A percentile compares a stretch with the other conserved stretches of the same genome.
Conservation (phyloP, 129 eudicot species). For the Arctium minus region DNA sequence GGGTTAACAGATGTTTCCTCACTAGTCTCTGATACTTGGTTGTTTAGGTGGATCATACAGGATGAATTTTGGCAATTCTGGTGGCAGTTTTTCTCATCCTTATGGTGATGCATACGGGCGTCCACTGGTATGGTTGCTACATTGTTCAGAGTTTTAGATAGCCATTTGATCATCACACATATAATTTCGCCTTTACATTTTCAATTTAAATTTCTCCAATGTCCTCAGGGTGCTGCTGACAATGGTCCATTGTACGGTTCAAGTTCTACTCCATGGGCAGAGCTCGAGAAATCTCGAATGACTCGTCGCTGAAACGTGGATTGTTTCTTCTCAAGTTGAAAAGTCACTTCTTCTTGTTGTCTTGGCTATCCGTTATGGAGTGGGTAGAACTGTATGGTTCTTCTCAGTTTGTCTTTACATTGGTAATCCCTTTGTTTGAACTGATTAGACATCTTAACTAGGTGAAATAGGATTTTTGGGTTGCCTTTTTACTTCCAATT, state of each 20-base stretch:
- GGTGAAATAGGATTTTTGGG: constrained; percentile 18
- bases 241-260: constrained; percentile 57
- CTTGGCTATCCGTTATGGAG: constrained; percentile 33
- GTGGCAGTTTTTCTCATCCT: constrained; percentile 39
- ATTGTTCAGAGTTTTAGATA: background rate
- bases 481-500: constrained; percentile 7
- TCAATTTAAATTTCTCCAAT: background rate
- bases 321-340: constrained; percentile 16
- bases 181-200: background rate
- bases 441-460: constrained; percentile 14
- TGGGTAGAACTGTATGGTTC: constrained; percentile 38
- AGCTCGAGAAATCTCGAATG: constrained; percentile 50
- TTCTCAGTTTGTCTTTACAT: constrained; percentile 34
- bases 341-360: constrained; percentile 27
- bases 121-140: constrained; percentile 42
- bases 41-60: constrained; percentile 66
- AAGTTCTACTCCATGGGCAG: constrained; percentile 60
- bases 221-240: constrained; percentile 56
- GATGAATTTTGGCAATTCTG: constrained; percentile 42
- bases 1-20: constrained; percentile 5
- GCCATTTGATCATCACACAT: background rate
- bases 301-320: constrained; percentile 40
- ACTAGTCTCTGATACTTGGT: background rate
- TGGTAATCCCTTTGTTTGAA: constrained; percentile 29
- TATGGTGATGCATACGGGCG: constrained; percentile 57